A percentile compares a stretch with the other conserved stretches of the same genome.
Evolutionary conservation across 768 basidiomycete genomes (phyloP).

Genomic region (Pleurotus djamor): DNA sequence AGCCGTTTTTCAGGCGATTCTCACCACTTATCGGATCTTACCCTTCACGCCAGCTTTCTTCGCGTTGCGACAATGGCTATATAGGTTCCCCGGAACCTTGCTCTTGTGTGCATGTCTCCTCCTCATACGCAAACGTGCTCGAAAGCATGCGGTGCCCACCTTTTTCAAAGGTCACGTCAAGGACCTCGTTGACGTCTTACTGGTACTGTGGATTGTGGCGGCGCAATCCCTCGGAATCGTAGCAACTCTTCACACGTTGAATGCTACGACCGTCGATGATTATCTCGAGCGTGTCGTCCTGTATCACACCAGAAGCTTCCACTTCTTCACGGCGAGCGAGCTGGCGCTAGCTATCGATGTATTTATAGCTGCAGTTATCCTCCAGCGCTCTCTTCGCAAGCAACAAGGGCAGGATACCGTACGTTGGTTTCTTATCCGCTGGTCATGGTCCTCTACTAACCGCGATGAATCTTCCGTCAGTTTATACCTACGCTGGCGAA

Average conservation of each 20-base stretch:
- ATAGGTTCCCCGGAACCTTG: background rate
- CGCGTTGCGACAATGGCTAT: background rate
- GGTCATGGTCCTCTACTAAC: too few species aligned
- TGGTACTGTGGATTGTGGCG: background rate
- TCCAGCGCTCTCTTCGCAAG: too few species aligned
- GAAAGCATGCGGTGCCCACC: background rate
- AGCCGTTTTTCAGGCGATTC: background rate
- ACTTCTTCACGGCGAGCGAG: too few species aligned
- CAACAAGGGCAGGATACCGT: too few species aligned
- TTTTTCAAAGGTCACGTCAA: background rate
- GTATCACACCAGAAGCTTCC: too few species aligned
- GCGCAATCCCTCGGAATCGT: background rate
- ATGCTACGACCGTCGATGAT: too few species aligned
- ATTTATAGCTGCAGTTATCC: too few species aligned
- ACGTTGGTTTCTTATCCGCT: too few species aligned
- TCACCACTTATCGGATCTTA: background rate
- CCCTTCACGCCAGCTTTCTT: background rate
- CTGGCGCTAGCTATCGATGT: too few species aligned
- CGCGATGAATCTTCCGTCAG: background rate
- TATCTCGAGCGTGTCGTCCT: too few species aligned
- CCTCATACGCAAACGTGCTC: background rate
- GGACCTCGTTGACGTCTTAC: background rate
- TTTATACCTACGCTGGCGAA: background rate
- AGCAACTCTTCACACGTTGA: too few species aligned
- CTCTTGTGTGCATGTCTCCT: background rate